Percentiles rank a stretch among this genome's conserved stretches.
Evolutionary conservation across 108 stramenopile species (phyloP).

Genomic region (Skeletonema costatum): DNA sequence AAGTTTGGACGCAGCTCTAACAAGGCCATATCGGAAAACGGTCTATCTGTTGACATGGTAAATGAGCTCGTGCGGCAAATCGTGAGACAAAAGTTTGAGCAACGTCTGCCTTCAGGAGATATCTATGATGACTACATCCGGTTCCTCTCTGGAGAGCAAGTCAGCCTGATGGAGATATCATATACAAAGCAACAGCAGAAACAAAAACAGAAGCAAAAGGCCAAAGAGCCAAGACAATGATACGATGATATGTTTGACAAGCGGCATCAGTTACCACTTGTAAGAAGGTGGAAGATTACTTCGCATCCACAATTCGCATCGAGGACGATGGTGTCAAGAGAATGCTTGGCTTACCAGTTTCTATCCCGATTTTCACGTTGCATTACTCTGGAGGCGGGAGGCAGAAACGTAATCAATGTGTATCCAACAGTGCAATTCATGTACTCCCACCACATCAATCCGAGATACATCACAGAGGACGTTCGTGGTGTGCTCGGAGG

Average conservation of each 20-base stretch:
- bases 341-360: slow-evolving; percentile 33
- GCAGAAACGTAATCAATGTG: slow-evolving; percentile 36
- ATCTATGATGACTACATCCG: slow-evolving; percentile 52
- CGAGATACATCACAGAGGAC: slow-evolving; percentile 45
- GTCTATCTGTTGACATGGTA: slow-evolving; percentile 28
- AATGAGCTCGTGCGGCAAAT: slow-evolving; percentile 41
- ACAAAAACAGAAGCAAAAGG: slow-evolving; percentile 62
- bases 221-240: slow-evolving; percentile 60
- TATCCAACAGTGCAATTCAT: slow-evolving; percentile 60
- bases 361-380: slow-evolving; percentile 49
- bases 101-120: slow-evolving; percentile 40
- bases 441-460: slow-evolving; percentile 55
- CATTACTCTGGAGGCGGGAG: slow-evolving; percentile 32
- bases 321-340: slow-evolving; percentile 30
- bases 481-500: slow-evolving; percentile 26
- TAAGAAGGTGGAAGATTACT: slow-evolving; percentile 35
- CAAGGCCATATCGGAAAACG: slow-evolving; percentile 26
- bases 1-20: slow-evolving; percentile 49
- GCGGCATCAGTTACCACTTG: slow-evolving; percentile 25
- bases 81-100: slow-evolving; percentile 54
- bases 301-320: slow-evolving; percentile 9
- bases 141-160: slow-evolving; percentile 56
- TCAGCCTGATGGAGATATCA: slow-evolving; percentile 56
- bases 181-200: slow-evolving; percentile 69
- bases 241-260: slow-evolving; percentile 55